Evolutionary conservation across 2,329 filamentous ascomycete species (phyloP), one percentile per base, ranked within the genome.

Genomic region (Apiospora phragmitis): DNA sequence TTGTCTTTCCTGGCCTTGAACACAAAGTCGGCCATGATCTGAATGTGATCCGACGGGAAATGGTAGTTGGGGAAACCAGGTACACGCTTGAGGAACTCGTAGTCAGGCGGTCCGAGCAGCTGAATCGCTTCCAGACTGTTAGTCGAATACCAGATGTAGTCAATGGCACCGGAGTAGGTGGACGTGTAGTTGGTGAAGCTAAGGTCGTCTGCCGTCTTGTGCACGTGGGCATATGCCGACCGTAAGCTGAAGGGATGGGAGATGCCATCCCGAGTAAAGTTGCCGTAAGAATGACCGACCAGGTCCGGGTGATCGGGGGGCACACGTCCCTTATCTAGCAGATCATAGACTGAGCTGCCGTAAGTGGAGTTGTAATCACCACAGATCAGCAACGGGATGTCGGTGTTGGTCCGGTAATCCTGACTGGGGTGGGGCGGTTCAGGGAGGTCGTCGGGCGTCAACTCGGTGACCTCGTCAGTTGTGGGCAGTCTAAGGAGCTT

Each of bases 121-220:
- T 92, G 92, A 24, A 94, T 91, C 32, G 97, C 93, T 79, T 96
- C 93, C 62, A 98, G 86, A 29, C 92, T 91, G 81, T 96, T 97
- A 71, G 94, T 95, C 70, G 94, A 95, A 83, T 97, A 99, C 94
- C 95, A 98, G 77, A 99, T 94, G 82, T 98, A 98, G 80, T 99
- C 96, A 75, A 99, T 93, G 70, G 97, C 93, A 73, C 94, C 95
- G 68, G 90, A 89, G 83, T 98, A 99, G n/a, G 91, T 90, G 1
- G 96, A 95, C 18, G 94, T 97, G 82, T 98, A 99, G 82, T 99
- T 99, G 65, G 96, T 99, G 81, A 97, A 99, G 5, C 91, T 90
- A 76, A 98, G 85, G 79, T 97, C 94, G 71, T 94, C 93, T 8
- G 91, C 91, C 45, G 96, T 90, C 78, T 95, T 92, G 73, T 92